phyloP scores from a whole-genome alignment of 1,284 basidiomycete species.

The Hemileia vastatrix region DNA sequence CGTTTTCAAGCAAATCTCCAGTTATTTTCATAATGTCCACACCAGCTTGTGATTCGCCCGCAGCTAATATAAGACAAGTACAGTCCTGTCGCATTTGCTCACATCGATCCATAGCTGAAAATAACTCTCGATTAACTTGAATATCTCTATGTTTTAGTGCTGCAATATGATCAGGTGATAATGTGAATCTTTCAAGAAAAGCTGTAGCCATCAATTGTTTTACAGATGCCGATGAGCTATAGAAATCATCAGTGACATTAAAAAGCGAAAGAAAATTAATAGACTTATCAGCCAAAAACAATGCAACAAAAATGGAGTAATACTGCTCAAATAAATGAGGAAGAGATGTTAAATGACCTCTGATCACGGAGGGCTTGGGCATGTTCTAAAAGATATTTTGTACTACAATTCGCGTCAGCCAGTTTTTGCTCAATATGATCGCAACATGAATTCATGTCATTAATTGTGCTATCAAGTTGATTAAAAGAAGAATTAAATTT shows the following conservation, averaged over 20 bases:
- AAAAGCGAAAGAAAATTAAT: neutral
- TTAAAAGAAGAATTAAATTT: slow-evolving; percentile 66
- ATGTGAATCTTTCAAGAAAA: slow-evolving; percentile 76
- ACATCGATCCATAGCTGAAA: slow-evolving; percentile 75
- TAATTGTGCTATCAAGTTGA: slow-evolving; percentile 51
- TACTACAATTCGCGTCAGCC: slow-evolving; percentile 63
- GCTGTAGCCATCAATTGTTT: slow-evolving; percentile 63
- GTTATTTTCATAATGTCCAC: slow-evolving; percentile 70
- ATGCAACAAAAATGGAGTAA: neutral
- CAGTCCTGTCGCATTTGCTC: slow-evolving; percentile 74
- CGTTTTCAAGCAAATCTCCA: slow-evolving; percentile 70
- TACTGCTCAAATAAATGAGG: neutral
- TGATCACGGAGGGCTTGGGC: slow-evolving; percentile 72
- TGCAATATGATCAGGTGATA: slow-evolving; percentile 61
- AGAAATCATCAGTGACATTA: slow-evolving; percentile 44
- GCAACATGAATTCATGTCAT: slow-evolving; percentile 66
- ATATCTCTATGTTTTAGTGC: slow-evolving; percentile 69
- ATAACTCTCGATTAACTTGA: slow-evolving; percentile 62
- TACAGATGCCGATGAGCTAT: slow-evolving; percentile 51
- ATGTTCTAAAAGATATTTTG: slow-evolving; percentile 70
- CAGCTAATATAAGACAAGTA: slow-evolving; percentile 57
- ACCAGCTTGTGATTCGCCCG: slow-evolving; percentile 52
- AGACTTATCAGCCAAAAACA: neutral
- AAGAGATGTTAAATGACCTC: slow-evolving; percentile 51
- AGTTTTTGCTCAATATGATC: slow-evolving; percentile 72